Evolutionary conservation across 139 green algal species (phyloP), one percentile per base, ranked within the genome.

Genomic region (Chlorella sorokiniana): DNA sequence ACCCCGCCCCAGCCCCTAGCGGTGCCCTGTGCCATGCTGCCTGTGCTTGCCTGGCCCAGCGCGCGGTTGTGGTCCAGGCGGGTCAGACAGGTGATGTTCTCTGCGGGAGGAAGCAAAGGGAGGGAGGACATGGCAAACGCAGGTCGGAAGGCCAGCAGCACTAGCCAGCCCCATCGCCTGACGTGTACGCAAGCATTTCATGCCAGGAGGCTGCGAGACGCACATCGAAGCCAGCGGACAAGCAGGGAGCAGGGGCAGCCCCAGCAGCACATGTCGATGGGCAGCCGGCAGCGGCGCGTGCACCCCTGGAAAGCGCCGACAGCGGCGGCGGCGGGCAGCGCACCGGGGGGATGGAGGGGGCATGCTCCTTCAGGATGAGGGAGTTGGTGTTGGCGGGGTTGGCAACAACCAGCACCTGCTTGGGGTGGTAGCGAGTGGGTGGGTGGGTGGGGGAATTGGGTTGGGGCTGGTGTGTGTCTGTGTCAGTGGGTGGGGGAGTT

Each of bases 371-470:
- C 41, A 98, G 87, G 72, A 98, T 96, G 16, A 95, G 81, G 10
- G 94, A 92, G 86, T 98, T 98, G 68, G 95, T 98, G 91, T 98
- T 98, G 76, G 95, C 95, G 33, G 95, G 95, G 88, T 98, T 98
- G 63, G 95, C 95, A 29, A 98, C 95, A n/a, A 99, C 96, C 54
- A 99, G 73, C 42, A 98, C 87, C 93, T 96, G 90, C 54, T n/a
- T n/a, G n/a, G n/a, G n/a, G n/a, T n/a, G n/a, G n/a, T n/a, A 79
- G 6, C 35, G 44, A 76, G 37, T 31, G 54, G 7, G 59, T 72
- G 20, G 27, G 75, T 10, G 23, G 40, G 4, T 20, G 22, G 8
- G 29, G 59, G 41, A 1, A 8, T 40, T 20, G 20, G 51, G 48
- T 27, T 41, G 27, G 27, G 42, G 69, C 16, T 29, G 42, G 11